phyloP scores from a whole-genome alignment of 805 yeast genomes.

The Saccharomycopsis sp. region DNA sequence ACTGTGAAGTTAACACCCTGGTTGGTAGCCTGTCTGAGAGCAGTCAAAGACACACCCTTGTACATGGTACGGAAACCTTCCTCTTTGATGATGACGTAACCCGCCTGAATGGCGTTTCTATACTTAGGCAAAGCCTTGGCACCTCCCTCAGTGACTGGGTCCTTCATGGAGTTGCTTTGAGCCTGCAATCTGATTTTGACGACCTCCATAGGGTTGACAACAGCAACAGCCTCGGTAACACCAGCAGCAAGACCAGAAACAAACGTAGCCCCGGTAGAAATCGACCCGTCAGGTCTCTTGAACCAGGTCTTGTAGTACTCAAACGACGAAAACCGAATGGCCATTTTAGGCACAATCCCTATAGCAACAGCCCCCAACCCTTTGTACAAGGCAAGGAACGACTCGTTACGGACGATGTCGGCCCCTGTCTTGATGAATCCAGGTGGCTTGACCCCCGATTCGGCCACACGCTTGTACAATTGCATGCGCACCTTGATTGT shows the following conservation, averaged over 20 bases:
- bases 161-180: slow-evolving; percentile 84
- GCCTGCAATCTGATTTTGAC: slow-evolving; percentile 95
- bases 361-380: slow-evolving; percentile 96
- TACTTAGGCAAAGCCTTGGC: slow-evolving; percentile 57
- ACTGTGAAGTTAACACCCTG: slow-evolving; percentile 98
- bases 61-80: slow-evolving; percentile 87
- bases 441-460: slow-evolving; percentile 54
- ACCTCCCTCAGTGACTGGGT: slow-evolving; percentile 49
- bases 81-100: slow-evolving; percentile 73
- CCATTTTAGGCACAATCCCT: slow-evolving; percentile 98
- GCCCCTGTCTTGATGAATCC: slow-evolving; percentile 83
- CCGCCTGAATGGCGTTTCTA: slow-evolving; percentile 88
- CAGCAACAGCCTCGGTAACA: slow-evolving; percentile 87
- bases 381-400: slow-evolving; percentile 80
- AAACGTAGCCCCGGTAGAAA: slow-evolving; percentile 71
- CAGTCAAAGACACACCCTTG: slow-evolving; percentile 92
- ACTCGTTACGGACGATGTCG: slow-evolving; percentile 70
- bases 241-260: slow-evolving; percentile 97
- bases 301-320: slow-evolving; percentile 76
- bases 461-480: slow-evolving; percentile 63
- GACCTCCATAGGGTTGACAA: slow-evolving; percentile 97
- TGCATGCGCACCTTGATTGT: slow-evolving; percentile 98
- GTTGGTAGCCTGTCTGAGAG: slow-evolving; percentile 96
- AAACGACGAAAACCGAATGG: slow-evolving; percentile 89
- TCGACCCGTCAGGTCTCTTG: slow-evolving; percentile 54